Percentiles rank a stretch among this genome's conserved stretches.
Evolutionary conservation across 352 stramenopile genomes (phyloP).

Genomic region (Pythium aristosporum): DNA sequence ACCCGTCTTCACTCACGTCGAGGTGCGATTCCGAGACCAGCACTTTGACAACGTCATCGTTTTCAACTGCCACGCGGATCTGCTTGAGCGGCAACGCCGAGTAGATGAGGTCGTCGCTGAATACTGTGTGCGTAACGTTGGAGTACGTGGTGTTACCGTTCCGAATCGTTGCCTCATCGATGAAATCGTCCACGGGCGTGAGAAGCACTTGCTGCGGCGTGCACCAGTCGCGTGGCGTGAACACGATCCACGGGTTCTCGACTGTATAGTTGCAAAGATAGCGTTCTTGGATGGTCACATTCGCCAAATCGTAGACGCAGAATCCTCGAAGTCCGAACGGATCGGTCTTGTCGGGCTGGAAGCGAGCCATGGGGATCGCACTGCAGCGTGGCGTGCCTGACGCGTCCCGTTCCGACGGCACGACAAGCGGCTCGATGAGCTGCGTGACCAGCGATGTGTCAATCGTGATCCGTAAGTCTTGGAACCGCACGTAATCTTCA

Average conservation of each 20-base stretch:
- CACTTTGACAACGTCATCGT: constrained; percentile 55
- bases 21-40: constrained; percentile 58
- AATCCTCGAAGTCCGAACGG: constrained; percentile 46
- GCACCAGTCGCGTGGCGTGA: constrained; percentile 72
- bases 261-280: constrained; percentile 81
- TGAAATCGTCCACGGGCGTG: constrained; percentile 48
- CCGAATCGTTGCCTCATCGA: constrained; percentile 49
- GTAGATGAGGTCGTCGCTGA: constrained; percentile 73
- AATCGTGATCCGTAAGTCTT: constrained; percentile 61
- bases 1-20: constrained; percentile 57
- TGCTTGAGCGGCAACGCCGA: constrained; percentile 33
- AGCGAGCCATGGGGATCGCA: constrained; percentile 48
- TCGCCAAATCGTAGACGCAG: constrained; percentile 69
- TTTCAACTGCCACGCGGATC: constrained; percentile 53
- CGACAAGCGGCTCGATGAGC: constrained; percentile 53
- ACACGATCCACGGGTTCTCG: constrained; percentile 68
- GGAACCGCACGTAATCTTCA: constrained; percentile 71
- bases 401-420: constrained; percentile 52
- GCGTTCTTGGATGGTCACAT: constrained; percentile 59
- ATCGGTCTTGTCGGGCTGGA: constrained; percentile 45
- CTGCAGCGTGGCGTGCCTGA: constrained; percentile 44
- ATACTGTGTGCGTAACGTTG: constrained; percentile 57
- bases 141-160: constrained; percentile 56
- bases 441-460: constrained; percentile 60
- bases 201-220: constrained; percentile 51